A percentile compares a stretch with the other conserved stretches of the same genome.
phyloP scores from a whole-genome alignment of 2,329 filamentous ascomycete species.

The Colletotrichum agaves region DNA sequence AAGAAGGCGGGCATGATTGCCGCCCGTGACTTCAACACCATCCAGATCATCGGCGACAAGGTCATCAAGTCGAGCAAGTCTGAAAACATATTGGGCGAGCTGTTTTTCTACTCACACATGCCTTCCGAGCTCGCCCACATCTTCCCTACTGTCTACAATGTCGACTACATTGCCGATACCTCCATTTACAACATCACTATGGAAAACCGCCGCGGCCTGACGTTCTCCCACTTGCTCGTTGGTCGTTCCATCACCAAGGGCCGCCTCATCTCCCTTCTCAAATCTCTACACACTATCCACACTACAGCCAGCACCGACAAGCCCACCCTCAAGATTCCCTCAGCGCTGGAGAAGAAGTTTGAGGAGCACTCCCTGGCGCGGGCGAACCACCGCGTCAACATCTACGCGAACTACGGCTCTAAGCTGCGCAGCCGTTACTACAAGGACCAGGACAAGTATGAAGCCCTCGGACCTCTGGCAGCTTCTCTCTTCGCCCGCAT shows the following conservation, averaged over 20 bases:
- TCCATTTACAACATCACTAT: conserved; percentile 44
- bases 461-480: conserved; percentile 41
- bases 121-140: conserved; percentile 39
- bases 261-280: conserved; percentile 42
- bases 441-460: conserved; percentile 40
- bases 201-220: conserved; percentile 44
- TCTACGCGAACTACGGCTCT: conserved; percentile 43
- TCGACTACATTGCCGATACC: conserved; percentile 43
- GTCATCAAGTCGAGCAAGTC: conserved; percentile 47
- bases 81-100: conserved; percentile 45
- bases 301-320: conserved; percentile 37
- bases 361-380: conserved; percentile 39
- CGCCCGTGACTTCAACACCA: conserved; percentile 46
- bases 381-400: conserved; percentile 41
- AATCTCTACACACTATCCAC: conserved; percentile 42
- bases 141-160: conserved; percentile 42
- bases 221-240: conserved; percentile 45
- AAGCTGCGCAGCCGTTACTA: conserved; percentile 42
- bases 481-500: conserved; percentile 41
- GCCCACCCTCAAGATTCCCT: conserved; percentile 40
- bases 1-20: conserved; percentile 44
- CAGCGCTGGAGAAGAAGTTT: conserved; percentile 41
- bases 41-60: conserved; percentile 45
- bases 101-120: conserved; percentile 48
- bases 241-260: conserved; percentile 46